Conservation (phyloP, 768 basidiomycete genomes). For the Boletus rubropictus region DNA sequence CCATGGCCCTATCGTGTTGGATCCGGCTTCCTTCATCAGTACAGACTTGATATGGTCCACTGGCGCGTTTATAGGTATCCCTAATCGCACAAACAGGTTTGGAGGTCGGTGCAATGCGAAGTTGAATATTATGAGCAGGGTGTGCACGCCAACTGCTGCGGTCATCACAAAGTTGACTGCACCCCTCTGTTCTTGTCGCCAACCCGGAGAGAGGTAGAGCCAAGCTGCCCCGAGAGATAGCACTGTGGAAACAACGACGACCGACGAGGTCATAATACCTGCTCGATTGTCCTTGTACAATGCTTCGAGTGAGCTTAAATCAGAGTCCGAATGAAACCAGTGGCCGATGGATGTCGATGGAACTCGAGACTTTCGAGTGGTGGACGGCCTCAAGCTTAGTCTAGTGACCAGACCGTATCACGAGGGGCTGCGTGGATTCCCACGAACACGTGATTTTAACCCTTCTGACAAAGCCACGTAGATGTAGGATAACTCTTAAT, state of each 20-base stretch:
- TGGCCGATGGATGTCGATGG: too few species aligned
- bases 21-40: constrained; percentile 39
- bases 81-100: constrained; percentile 57
- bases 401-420: too few species aligned
- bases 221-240: constrained; percentile 16
- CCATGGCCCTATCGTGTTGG: constrained; percentile 21
- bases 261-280: constrained; percentile 3
- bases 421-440: too few species aligned
- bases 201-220: constrained; percentile 13
- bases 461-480: too few species aligned
- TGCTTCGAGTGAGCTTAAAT: not conserved
- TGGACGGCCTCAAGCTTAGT: too few species aligned
- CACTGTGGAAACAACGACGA: constrained; percentile 10
- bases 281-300: too few species aligned
- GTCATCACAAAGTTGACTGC: constrained; percentile 4
- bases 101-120: constrained; percentile 37
- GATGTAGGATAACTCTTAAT: too few species aligned
- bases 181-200: constrained; percentile 1
- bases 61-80: constrained; percentile 49
- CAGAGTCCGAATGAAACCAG: not conserved
- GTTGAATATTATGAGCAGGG: constrained; percentile 14
- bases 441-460: too few species aligned
- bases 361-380: too few species aligned
- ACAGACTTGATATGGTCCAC: constrained; percentile 46
- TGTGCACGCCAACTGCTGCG: constrained; percentile 12